Conservation (phyloP, 352 stramenopile species). For the Thalassiosira exigua region DNA sequence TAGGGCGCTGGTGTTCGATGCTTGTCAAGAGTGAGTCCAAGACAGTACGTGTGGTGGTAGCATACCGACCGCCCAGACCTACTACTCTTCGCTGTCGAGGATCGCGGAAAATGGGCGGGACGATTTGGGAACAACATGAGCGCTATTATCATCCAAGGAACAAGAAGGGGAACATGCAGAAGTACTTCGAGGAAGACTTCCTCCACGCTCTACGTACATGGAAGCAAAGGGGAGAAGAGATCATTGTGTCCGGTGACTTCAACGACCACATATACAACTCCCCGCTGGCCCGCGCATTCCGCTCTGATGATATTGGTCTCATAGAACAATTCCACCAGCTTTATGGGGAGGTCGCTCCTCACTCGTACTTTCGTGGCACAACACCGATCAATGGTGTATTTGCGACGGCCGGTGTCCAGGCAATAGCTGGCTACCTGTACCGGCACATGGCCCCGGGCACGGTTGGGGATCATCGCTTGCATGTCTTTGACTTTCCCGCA, state of each 20-base stretch:
- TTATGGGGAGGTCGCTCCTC: background rate
- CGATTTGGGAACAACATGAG: constrained; percentile 7
- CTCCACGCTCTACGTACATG: background rate
- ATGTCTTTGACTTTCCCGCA: constrained; percentile 4
- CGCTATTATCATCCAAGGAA: background rate
- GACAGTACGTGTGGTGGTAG: constrained; percentile 5
- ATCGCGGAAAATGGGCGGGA: background rate
- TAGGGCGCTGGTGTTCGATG: constrained; percentile 7
- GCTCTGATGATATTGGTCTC: background rate
- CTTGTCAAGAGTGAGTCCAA: background rate
- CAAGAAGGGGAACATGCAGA: background rate
- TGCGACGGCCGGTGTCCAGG: background rate
- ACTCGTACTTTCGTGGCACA: background rate
- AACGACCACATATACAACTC: constrained; percentile 29
- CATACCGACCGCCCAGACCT: constrained; percentile 8
- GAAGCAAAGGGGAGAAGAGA: constrained; percentile 12
- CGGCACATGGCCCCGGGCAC: background rate
- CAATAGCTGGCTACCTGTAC: background rate
- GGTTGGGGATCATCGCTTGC: constrained; percentile 19
- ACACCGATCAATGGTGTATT: constrained; percentile 2
- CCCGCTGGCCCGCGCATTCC: background rate
- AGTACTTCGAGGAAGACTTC: background rate
- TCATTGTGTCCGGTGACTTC: constrained; percentile 21
- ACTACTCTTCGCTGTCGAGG: background rate
- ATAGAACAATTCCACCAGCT: background rate